A percentile compares a stretch with the other conserved stretches of the same genome.
Conservation (phyloP, 1,139 yeast genomes). For the Eremothecium gossypii region DNA sequence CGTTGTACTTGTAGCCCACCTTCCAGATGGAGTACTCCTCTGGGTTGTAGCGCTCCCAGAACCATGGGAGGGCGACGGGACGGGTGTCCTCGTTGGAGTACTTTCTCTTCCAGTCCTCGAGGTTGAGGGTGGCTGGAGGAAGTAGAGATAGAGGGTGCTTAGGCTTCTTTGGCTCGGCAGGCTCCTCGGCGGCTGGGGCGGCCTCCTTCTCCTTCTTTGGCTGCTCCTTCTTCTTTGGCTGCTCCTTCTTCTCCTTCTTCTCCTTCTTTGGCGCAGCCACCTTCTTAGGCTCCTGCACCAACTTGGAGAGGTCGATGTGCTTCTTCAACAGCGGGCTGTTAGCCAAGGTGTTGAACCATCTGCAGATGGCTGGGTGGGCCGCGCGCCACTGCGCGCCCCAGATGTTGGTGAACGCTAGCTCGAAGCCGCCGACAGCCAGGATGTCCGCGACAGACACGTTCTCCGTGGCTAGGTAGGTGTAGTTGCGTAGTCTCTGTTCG, state of each 20-base stretch:
- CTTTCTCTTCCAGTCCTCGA: constrained; percentile 94
- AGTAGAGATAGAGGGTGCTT: constrained; percentile 87
- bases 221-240: constrained; percentile 24
- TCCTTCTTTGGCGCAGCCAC: constrained; percentile 76
- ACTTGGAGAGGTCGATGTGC: constrained; percentile 40
- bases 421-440: constrained; percentile 47
- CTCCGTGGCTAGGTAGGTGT: constrained; percentile 90
- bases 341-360: constrained; percentile 79
- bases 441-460: constrained; percentile 80
- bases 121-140: constrained; percentile 59
- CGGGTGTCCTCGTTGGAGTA: constrained; percentile 98
- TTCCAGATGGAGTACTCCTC: constrained; percentile 93
- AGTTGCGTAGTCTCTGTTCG: constrained; percentile 59
- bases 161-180: constrained; percentile 48
- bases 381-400: constrained; percentile 75
- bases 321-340: constrained; percentile 46
- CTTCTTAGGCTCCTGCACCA: constrained; percentile 57
- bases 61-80: constrained; percentile 90
- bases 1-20: constrained; percentile 96
- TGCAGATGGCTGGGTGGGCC: constrained; percentile 61
- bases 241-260: constrained; percentile 41
- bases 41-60: constrained; percentile 93
- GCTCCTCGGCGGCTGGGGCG: constrained; percentile 33
- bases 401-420: constrained; percentile 48
- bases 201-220: constrained; percentile 21